These are phyloP conservation scores for Agrostemma githago DNA, from an alignment of 148 eudicot species.

Conservation along the genomic window DNA sequence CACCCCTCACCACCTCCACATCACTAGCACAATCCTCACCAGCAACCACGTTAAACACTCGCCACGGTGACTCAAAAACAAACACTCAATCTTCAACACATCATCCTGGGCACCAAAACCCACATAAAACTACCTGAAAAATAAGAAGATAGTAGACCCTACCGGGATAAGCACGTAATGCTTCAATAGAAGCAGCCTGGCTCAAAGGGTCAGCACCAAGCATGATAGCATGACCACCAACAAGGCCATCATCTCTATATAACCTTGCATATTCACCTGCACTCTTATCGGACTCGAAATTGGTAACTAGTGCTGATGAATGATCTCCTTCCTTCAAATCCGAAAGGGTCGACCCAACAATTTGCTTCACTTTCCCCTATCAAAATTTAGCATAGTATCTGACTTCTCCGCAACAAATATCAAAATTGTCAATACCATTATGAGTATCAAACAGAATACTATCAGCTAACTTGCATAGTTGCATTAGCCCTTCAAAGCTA, in stretches of 20 bases:
- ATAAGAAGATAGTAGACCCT: not conserved
- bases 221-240: conserved; percentile 89
- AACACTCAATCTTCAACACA: too few relatives aligned
- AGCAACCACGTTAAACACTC: too few relatives aligned
- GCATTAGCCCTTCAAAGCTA: not conserved
- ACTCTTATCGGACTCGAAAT: conserved; percentile 81
- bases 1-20: too few relatives aligned
- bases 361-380: conserved; percentile 89
- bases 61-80: too few relatives aligned
- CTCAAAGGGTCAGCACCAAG: conserved; percentile 85
- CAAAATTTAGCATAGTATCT: conserved; percentile 11
- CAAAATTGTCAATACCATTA: not conserved
- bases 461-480: too few relatives aligned
- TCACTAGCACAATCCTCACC: too few relatives aligned
- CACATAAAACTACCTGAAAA: too few relatives aligned
- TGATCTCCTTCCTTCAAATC: conserved; percentile 53
- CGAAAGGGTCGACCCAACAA: conserved; percentile 81
- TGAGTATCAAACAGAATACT: not conserved
- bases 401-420: not conserved
- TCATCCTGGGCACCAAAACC: too few relatives aligned
- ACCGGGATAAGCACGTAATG: conserved; percentile 83
- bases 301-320: conserved; percentile 43
- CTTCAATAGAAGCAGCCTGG: conserved; percentile 58
- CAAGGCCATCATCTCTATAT: conserved; percentile 71
- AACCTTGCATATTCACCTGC: conserved; percentile 74